Percentiles rank a stretch among this genome's conserved stretches.
These are phyloP conservation scores for Aspergillus nanangensis DNA, from an alignment of 495 filamentous ascomycete genomes.

Conservation along the genomic window DNA sequence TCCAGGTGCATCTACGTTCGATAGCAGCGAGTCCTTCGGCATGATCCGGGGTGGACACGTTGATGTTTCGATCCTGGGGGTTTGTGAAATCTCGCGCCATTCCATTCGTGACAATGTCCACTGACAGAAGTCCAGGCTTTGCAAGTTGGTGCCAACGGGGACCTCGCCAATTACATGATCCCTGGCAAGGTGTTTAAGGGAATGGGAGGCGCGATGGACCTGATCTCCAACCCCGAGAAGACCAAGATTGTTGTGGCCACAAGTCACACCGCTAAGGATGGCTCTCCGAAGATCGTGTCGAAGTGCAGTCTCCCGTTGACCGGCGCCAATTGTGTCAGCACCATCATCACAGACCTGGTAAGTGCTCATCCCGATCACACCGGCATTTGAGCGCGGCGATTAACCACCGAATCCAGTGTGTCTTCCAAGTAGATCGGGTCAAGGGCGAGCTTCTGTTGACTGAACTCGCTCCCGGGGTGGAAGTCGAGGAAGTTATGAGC, in stretches of 20 bases:
- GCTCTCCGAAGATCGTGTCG: slow-evolving; percentile 80
- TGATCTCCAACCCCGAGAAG: slow-evolving; percentile 75
- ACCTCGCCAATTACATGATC: slow-evolving; percentile 89
- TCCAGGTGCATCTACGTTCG: slow-evolving; percentile 76
- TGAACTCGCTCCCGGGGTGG: slow-evolving; percentile 80
- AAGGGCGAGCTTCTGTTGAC: slow-evolving; percentile 69
- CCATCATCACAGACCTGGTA: slow-evolving; percentile 89
- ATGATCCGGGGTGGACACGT: slow-evolving; percentile 90
- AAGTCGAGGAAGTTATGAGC: slow-evolving; percentile 75
- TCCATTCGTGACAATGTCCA: not conserved
- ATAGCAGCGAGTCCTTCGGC: slow-evolving; percentile 83
- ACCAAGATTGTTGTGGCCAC: slow-evolving; percentile 93
- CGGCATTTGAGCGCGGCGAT: too few relatives aligned
- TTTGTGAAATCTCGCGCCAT: slow-evolving; percentile 11
- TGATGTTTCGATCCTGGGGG: slow-evolving; percentile 81
- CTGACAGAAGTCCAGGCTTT: slow-evolving; percentile 49
- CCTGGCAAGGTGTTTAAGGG: slow-evolving; percentile 89
- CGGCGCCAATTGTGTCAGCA: slow-evolving; percentile 76
- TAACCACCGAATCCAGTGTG: slow-evolving; percentile 36
- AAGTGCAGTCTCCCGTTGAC: slow-evolving; percentile 84
- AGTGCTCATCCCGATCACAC: slow-evolving; percentile 20
- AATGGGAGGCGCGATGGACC: slow-evolving; percentile 94
- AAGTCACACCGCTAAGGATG: slow-evolving; percentile 88
- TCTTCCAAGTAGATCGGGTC: slow-evolving; percentile 82
- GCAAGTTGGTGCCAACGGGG: slow-evolving; percentile 78